Base-by-base conservation (phyloP, 1,284 basidiomycete species). In the Ustilago tritici region DNA sequence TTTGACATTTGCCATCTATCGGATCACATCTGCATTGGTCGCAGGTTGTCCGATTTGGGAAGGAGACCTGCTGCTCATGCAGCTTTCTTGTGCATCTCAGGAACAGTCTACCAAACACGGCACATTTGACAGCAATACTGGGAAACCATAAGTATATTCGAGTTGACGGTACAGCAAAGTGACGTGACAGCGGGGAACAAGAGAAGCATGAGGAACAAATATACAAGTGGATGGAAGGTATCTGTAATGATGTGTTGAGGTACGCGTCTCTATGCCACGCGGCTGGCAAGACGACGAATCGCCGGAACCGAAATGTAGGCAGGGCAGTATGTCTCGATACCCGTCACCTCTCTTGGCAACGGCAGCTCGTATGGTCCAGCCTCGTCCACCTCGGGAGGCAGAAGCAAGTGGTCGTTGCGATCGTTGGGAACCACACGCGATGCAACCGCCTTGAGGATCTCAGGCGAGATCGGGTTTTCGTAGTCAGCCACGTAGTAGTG, bases 401-500 rank as follows among this genome's bases (percentile, higher is more conserved):
- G 70, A 17, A 86, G 69, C 34, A 85, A 68, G 65, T 86, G 84
- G 65, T 86, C 84, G 69, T 86, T 86, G 36, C 84, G 71, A 66
- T 86, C 84, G 72, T 85, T 85, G 32, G 84, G 84, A 31, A 85
- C 84, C 49, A 86, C 84, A 31, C 84, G 70, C 47, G 83, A 74
- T 1, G 84, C 84, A 17, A 85, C 84, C 28, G 84, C 84, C 78
- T 86, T 86, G 70, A 86, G 80, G 46, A 86, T 86, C 70, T 86
- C 84, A 19, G 84, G 84, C 59, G 83, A 84, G 74, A 86, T 86
- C 36, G 84, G 84, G 63, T 86, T 85, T 73, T 98, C 95, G 86
- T 97, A 98, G 88, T 99, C 97, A 55, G 97, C 97, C 70, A 97
- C 95, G 84, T 97, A 96, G 89, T 99, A 99, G 88, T 97, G 95